Evolutionary conservation across 768 basidiomycete species (phyloP).

Genomic region (Antrodiella citrinella): DNA sequence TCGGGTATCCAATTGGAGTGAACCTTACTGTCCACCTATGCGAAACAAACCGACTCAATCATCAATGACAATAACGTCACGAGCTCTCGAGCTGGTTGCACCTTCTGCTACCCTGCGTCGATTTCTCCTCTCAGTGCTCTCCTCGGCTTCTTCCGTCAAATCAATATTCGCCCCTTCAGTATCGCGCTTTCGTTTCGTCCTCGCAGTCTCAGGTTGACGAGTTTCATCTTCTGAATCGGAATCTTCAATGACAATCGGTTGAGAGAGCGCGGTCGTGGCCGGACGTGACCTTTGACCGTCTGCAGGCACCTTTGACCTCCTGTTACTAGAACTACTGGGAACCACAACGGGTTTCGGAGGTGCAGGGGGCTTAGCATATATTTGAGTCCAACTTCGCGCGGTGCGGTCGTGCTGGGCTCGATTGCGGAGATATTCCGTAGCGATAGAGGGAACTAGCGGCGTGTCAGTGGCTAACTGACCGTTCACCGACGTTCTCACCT

Average conservation of each 20-base stretch:
- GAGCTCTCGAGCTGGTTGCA: not conserved
- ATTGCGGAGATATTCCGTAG: conserved; percentile 57
- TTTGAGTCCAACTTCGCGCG: conserved; percentile 70
- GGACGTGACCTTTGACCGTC: not conserved
- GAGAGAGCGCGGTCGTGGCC: not conserved
- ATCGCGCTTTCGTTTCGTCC: conserved; percentile 17
- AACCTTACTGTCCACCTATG: no score
- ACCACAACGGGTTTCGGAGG: conserved; percentile 20
- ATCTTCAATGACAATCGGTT: conserved; percentile 18
- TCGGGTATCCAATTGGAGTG: no score
- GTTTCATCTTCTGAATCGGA: conserved; percentile 16
- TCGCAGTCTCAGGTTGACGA: not conserved
- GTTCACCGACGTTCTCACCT: no score
- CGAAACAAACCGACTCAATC: conserved; percentile 12
- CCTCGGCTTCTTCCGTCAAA: not conserved
- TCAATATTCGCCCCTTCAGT: conserved; percentile 5
- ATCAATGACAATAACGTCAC: conserved; percentile 22
- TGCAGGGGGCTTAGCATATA: conserved; percentile 52
- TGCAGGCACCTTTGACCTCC: conserved; percentile 6
- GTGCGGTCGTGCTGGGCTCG: conserved; percentile 67
- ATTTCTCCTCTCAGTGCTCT: conserved; percentile 2
- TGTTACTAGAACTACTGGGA: conserved; percentile 5
- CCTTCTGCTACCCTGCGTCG: conserved; percentile 3
- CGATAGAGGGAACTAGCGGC: conserved; percentile 63
- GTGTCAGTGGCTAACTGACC: no score